Conservation (phyloP, 371 early-diverging fungal genomes). For the Lichtheimia corymbifera region DNA sequence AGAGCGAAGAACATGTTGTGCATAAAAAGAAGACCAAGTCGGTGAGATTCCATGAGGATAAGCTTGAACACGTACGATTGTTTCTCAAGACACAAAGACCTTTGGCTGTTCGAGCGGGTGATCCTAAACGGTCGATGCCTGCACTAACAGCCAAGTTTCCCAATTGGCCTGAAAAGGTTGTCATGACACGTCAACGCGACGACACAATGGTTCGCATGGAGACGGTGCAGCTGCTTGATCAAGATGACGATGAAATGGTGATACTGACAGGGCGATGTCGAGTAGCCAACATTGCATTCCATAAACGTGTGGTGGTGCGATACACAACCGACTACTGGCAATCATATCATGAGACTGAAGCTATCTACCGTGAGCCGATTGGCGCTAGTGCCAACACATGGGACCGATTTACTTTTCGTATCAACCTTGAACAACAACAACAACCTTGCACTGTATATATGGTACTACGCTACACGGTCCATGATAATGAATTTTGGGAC, state of each 20-base stretch:
- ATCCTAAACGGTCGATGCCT: slow-evolving; percentile 27
- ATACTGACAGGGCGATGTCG: slow-evolving; percentile 56
- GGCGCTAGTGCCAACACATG: slow-evolving; percentile 32
- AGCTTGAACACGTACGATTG: slow-evolving; percentile 58
- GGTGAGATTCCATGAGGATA: slow-evolving; percentile 28
- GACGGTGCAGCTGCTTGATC: slow-evolving; percentile 19
- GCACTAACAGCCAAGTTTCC: slow-evolving; percentile 16
- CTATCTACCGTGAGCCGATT: slow-evolving; percentile 52
- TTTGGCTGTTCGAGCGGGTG: slow-evolving; percentile 39
- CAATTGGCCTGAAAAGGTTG: slow-evolving; percentile 33
- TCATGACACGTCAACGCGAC: background rate
- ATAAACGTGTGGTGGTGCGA: slow-evolving; percentile 71
- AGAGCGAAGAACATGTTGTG: background rate
- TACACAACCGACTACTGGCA: slow-evolving; percentile 74
- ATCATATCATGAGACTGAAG: slow-evolving; percentile 57
- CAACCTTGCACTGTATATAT: slow-evolving; percentile 20
- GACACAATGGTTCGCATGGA: slow-evolving; percentile 28
- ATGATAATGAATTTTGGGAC: slow-evolving; percentile 77
- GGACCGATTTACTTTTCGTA: slow-evolving; percentile 37
- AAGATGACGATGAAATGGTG: slow-evolving; percentile 39
- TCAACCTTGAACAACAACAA: slow-evolving; percentile 11
- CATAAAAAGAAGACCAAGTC: slow-evolving; percentile 25
- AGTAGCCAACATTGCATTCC: slow-evolving; percentile 79
- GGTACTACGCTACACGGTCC: slow-evolving; percentile 52
- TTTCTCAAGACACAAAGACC: slow-evolving; percentile 63